phyloP scores from a whole-genome alignment of 345 rosid species.

The Salix brachista region DNA sequence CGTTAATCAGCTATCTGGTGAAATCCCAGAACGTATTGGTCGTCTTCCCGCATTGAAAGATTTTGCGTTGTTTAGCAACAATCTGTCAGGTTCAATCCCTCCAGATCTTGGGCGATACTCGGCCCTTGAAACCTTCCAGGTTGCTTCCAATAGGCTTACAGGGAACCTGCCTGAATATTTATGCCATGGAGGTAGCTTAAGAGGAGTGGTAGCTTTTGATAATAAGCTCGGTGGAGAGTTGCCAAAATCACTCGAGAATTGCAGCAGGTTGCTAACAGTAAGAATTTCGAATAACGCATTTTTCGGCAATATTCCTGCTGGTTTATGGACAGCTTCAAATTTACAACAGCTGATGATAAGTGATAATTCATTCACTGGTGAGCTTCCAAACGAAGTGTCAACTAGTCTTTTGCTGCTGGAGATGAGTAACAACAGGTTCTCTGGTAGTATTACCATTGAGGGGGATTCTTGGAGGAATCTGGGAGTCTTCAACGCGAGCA shows the following conservation, averaged over 20 bases:
- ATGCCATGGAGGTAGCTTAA: conserved; percentile 38
- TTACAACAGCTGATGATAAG: conserved; percentile 21
- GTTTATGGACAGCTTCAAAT: conserved; percentile 39
- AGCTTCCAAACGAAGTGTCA: conserved; percentile 44
- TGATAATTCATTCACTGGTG: conserved; percentile 40
- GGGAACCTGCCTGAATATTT: conserved; percentile 49
- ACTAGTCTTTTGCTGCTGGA: conserved; percentile 26
- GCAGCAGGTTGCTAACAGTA: conserved; percentile 19
- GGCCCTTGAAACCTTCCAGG: conserved; percentile 33
- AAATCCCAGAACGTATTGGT: conserved; percentile 44
- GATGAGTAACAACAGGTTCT: conserved; percentile 46
- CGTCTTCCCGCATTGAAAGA: conserved; percentile 38
- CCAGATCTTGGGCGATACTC: conserved; percentile 48
- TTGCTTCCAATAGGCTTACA: conserved; percentile 32
- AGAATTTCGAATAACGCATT: conserved; percentile 29
- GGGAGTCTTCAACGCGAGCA: conserved; percentile 39
- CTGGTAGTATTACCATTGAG: conserved; percentile 38
- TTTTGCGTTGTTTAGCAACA: conserved; percentile 42
- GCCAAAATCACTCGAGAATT: conserved; percentile 49
- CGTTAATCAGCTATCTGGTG: conserved; percentile 44
- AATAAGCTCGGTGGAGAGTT: conserved; percentile 51
- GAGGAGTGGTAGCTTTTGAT: conserved; percentile 36
- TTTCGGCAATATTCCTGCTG: conserved; percentile 42
- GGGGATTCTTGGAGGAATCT: conserved; percentile 35
- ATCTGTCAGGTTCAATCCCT: conserved; percentile 48